Percentiles rank a stretch among this genome's conserved stretches.
Conservation (phyloP, 2,329 filamentous ascomycete species). For the Ophiocordyceps camponoti-rufipedis region DNA sequence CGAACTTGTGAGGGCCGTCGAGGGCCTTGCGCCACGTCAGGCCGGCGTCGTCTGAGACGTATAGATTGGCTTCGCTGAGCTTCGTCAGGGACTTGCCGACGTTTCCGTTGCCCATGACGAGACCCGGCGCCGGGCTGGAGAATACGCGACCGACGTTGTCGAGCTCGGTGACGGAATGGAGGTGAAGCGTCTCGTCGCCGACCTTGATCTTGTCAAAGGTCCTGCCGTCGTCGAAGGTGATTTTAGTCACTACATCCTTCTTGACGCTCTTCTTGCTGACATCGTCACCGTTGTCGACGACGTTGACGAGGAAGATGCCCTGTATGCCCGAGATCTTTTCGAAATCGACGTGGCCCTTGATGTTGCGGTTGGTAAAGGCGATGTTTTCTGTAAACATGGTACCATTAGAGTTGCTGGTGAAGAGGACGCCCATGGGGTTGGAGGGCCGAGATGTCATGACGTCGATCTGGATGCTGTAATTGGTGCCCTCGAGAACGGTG, state of each 20-base stretch:
- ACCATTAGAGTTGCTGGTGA: slow-evolving; percentile 94
- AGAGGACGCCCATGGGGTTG: slow-evolving; percentile 67
- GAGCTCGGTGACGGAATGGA: slow-evolving; percentile 81
- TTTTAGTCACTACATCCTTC: slow-evolving; percentile 61
- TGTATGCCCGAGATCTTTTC: slow-evolving; percentile 87
- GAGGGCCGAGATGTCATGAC: slow-evolving; percentile 54
- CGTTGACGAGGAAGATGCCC: slow-evolving; percentile 80
- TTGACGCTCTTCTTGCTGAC: slow-evolving; percentile 34
- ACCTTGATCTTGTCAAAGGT: slow-evolving; percentile 60
- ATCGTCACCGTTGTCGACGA: slow-evolving; percentile 70
- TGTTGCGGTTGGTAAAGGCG: slow-evolving; percentile 78
- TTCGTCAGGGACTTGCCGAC: slow-evolving; percentile 54
- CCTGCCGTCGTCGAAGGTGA: slow-evolving; percentile 90
- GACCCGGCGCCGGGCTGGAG: slow-evolving; percentile 80
- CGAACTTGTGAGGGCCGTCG: slow-evolving; percentile 79
- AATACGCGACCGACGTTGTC: slow-evolving; percentile 74
- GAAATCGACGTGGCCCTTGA: slow-evolving; percentile 68
- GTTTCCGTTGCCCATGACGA: slow-evolving; percentile 91
- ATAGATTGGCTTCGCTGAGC: slow-evolving; percentile 62
- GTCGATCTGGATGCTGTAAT: slow-evolving; percentile 95
- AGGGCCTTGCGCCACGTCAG: slow-evolving; percentile 62
- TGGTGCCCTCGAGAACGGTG: slow-evolving; percentile 86
- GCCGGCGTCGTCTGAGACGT: slow-evolving; percentile 80
- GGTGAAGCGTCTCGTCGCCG: slow-evolving; percentile 53
- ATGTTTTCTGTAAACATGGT: slow-evolving; percentile 89